These are phyloP conservation scores for Grigorovia jiainica DNA, from an alignment of 805 yeast species.

Conservation along the genomic window DNA sequence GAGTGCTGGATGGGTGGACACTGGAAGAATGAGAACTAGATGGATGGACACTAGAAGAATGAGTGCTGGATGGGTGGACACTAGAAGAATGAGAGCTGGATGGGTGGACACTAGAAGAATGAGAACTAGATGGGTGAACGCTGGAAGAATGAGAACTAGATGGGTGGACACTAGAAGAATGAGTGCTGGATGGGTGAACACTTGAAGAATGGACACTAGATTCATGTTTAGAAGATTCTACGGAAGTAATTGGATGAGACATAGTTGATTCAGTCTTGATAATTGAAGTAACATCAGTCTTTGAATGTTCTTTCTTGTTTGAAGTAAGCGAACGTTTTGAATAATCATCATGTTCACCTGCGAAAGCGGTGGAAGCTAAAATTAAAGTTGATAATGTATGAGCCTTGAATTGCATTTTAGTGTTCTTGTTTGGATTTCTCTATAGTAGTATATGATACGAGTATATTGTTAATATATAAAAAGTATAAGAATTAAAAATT, in stretches of 20 bases:
- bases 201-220: background rate
- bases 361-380: conserved; percentile 1
- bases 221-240: background rate
- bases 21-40: background rate
- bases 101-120: background rate
- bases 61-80: background rate
- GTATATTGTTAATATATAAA: background rate
- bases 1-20: background rate
- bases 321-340: background rate
- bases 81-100: background rate
- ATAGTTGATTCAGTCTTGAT: background rate
- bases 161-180: background rate
- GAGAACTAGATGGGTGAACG: background rate
- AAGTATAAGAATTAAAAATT: background rate
- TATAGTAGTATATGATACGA: background rate
- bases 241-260: background rate
- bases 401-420: conserved; percentile 1
- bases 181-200: background rate
- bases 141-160: background rate
- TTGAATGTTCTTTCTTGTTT: background rate
- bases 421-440: background rate
- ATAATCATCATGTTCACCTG: conserved; percentile 2
- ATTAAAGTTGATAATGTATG: conserved; percentile 1
- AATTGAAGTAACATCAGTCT: background rate
- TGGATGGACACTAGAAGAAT: background rate